Evolutionary conservation across 805 yeast genomes (phyloP), one percentile per base, ranked within the genome.

Genomic region (Torulaspora indica): DNA sequence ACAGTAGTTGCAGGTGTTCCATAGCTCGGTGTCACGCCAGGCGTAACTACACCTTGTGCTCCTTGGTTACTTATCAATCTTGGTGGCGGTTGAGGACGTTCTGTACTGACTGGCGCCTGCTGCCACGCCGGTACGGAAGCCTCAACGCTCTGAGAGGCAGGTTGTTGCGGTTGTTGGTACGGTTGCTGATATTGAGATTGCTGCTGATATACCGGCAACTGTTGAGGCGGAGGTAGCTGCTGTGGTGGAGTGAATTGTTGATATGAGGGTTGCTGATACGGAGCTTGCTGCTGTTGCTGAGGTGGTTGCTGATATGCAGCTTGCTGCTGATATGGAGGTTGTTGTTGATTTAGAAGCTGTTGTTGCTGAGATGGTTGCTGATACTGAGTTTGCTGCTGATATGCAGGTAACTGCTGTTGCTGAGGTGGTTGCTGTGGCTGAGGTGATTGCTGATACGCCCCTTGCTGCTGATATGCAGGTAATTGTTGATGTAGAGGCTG

Each of bases 231-330:
- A 10, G 42, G 40, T 13, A 39, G 45, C 5, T 40, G 52, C 14
- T 45, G 51, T 35, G 42, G 40, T 47, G 43, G 17, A 24, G n/a
- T 35, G 40, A 14, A 20, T 40, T 33, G 51, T 35, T 28, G 52
- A n/a, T 45, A 36, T 24, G 46, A 3, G 28, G 28, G 28, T 12
- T 25, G 28, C 7, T 25, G 28, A 25, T 25, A 25, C n/a, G 10
- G 9, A 4, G 28, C 8, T 25, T 25, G 28, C n/a, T 25, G 28
- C 4, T 25, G n/a, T 25, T 25, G 28, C 4, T 20, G 5, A 5
- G 22, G 5, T 5, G 46, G 30, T 25, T 25, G 48, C n/a, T 23
- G 44, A n/a, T 38, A 41, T 24, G 30, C 33, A 1, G 46, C 46
- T 22, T 42, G 51, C 29, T 40, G 51, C 29, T 40, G 28, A 25